Base-by-base conservation (phyloP, 495 filamentous ascomycete species). In the Xylaria intraflava region DNA sequence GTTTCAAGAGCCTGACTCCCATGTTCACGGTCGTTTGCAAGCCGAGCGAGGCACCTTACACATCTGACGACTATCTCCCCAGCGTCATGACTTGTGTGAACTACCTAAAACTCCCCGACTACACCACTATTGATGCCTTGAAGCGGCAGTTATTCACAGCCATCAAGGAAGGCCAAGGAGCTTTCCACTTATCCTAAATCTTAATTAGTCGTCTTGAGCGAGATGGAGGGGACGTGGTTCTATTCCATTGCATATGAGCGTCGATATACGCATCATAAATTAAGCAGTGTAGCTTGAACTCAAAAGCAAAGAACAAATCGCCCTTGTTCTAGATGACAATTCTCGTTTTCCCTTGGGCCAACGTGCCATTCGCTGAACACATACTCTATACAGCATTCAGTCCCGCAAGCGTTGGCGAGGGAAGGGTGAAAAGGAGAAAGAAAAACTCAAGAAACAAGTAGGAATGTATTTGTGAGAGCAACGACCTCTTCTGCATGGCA, bases 31-130 rank as follows among this genome's bases (percentile, higher is more conserved):
- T 99, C 36, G 94, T 99, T 16, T 97, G 94, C 75, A 96, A 95
- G 68, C 92, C 93, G 6, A 95, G 89, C 73, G 94, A 99, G 62
- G 83, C 89, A 7, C 93, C 93, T 2, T 94, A 90, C 68, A 87
- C 85, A 7, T 94, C 93, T 3, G 94, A 99, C 65, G 94, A 97
- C 70, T 97, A 96, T 60, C 78, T 99, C 30, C 90, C 94, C 22
- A 96, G 91, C 62, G 94, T 97, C 65, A 99, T 99, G 94, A 99
- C 94, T 40, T 97, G 94, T 68, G 93, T 95, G 66, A 99, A 99
- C 67, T 99, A 99, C 67, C 86, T 99, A 58, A 99, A 99, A 69
- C 77, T 99, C 62, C 94, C 94, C 19, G 90, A 99, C 70, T 99
- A 99, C 72, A 92, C 84, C 60, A 81, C 72, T 62, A 70, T 96